Percentiles rank a stretch among this genome's conserved stretches.
phyloP scores from a whole-genome alignment of 495 filamentous ascomycete species.

The Lophiotrema nucula region DNA sequence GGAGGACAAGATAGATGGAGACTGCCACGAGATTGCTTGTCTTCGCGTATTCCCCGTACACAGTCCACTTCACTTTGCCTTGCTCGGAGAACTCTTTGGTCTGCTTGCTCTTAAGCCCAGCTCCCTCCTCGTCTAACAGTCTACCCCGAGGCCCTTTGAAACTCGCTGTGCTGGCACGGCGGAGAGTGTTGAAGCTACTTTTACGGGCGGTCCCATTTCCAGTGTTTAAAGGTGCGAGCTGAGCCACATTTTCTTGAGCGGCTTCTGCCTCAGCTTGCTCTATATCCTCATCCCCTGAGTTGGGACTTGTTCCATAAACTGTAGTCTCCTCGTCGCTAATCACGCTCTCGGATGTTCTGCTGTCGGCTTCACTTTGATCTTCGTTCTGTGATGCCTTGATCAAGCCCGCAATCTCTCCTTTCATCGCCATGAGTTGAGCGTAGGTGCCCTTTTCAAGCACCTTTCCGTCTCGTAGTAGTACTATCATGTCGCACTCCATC shows the following conservation, averaged over 20 bases:
- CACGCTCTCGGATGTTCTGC: constrained; percentile 49
- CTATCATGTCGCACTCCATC: constrained; percentile 81
- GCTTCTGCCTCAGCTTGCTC: constrained; percentile 65
- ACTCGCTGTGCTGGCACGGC: constrained; percentile 87
- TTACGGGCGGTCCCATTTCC: constrained; percentile 49
- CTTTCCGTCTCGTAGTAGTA: constrained; percentile 74
- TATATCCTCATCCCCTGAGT: constrained; percentile 47
- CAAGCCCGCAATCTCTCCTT: constrained; percentile 81
- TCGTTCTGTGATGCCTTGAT: constrained; percentile 73
- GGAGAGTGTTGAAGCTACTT: constrained; percentile 70
- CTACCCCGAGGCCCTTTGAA: constrained; percentile 84
- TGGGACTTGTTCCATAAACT: constrained; percentile 49
- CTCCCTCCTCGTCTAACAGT: constrained; percentile 76
- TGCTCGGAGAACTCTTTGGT: constrained; percentile 84
- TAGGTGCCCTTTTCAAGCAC: constrained; percentile 88
- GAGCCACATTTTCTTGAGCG: constrained; percentile 63
- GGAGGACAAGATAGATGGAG: constrained; percentile 69
- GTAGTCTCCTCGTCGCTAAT: constrained; percentile 55
- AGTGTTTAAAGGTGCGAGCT: constrained; percentile 69
- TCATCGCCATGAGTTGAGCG: constrained; percentile 87
- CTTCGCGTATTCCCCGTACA: constrained; percentile 69
- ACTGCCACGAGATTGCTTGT: constrained; percentile 88
- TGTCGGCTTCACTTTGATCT: constrained; percentile 54
- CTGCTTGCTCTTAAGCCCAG: constrained; percentile 70
- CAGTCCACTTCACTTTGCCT: constrained; percentile 93